phyloP scores from a whole-genome alignment of 2,329 filamentous ascomycete genomes.

The Keithomyces neogunnii region DNA sequence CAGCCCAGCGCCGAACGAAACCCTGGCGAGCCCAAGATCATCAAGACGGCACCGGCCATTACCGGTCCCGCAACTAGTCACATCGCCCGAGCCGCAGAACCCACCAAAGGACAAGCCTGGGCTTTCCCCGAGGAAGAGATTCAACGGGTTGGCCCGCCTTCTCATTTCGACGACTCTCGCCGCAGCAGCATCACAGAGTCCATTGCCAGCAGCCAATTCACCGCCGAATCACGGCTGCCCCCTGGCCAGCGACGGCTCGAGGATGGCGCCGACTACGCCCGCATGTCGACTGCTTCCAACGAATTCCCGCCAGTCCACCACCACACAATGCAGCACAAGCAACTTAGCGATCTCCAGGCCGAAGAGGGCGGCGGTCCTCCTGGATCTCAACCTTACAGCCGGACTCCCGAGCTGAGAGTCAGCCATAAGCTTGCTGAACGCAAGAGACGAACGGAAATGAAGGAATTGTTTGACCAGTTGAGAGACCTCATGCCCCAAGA shows the following conservation, averaged over 20 bases:
- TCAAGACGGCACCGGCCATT: slow-evolving; percentile 66
- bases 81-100: slow-evolving; percentile 64
- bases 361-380: slow-evolving; percentile 43
- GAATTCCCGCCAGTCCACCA: slow-evolving; percentile 60
- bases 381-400: slow-evolving; percentile 67
- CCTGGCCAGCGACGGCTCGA: slow-evolving; percentile 65
- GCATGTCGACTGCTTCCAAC: slow-evolving; percentile 39
- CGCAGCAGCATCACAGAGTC: slow-evolving; percentile 72
- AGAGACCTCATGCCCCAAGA: slow-evolving; percentile 73
- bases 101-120: slow-evolving; percentile 77
- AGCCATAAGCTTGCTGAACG: slow-evolving; percentile 81
- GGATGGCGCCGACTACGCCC: slow-evolving; percentile 45
- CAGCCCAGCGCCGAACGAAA: slow-evolving; percentile 51
- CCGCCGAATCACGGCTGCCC: slow-evolving; percentile 63
- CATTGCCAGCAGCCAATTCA: slow-evolving; percentile 71
- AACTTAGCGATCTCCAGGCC: slow-evolving; percentile 56
- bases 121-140: slow-evolving; percentile 71
- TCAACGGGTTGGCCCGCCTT: slow-evolving; percentile 34
- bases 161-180: slow-evolving; percentile 52
- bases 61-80: slow-evolving; percentile 58
- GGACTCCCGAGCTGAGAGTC: slow-evolving; percentile 72
- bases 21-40: slow-evolving; percentile 42
- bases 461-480: slow-evolving; percentile 74
- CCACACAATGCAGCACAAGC: slow-evolving; percentile 67
- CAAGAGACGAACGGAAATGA: slow-evolving; percentile 81